Evolutionary conservation across 1,284 basidiomycete genomes (phyloP).

Genomic region (Farysia itapuensis): DNA sequence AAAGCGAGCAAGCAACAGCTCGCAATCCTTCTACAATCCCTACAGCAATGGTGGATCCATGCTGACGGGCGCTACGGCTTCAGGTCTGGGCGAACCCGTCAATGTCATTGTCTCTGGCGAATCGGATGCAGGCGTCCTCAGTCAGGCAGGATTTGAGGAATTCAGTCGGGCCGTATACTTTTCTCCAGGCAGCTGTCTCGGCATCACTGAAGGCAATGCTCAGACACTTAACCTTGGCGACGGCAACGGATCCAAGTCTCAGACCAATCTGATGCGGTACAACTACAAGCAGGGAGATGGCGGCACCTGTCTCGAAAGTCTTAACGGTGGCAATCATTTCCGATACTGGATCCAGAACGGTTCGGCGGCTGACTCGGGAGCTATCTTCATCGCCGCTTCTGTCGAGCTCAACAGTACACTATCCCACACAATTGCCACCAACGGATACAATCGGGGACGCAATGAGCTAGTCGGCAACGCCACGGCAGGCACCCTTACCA

Average conservation of each 20-base stretch:
- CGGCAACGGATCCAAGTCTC: constrained; percentile 39
- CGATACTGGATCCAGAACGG: constrained; percentile 56
- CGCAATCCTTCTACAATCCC: constrained; percentile 17
- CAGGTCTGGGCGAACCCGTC: constrained; percentile 45
- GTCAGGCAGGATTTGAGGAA: constrained; percentile 34
- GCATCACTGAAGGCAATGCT: constrained; percentile 46
- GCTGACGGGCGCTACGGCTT: constrained; percentile 19
- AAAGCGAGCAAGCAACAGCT: constrained; percentile 3
- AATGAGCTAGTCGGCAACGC: constrained; percentile 50
- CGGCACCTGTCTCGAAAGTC: constrained; percentile 42
- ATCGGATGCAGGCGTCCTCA: constrained; percentile 41
- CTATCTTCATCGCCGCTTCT: constrained; percentile 53
- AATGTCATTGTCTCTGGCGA: constrained; percentile 53
- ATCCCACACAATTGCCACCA: constrained; percentile 44
- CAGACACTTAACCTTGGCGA: constrained; percentile 58
- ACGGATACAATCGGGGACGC: constrained; percentile 55
- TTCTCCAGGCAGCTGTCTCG: constrained; percentile 45
- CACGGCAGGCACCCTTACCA: constrained; percentile 39
- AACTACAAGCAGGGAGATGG: constrained; percentile 43
- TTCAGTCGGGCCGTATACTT: constrained; percentile 44
- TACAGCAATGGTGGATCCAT: constrained; percentile 25
- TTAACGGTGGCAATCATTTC: constrained; percentile 56
- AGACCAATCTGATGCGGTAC: constrained; percentile 50
- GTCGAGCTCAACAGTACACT: constrained; percentile 38
- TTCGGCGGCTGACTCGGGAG: constrained; percentile 35